These are phyloP conservation scores for Ocimum tenuiflorum DNA, from an alignment of 257 asterid genomes.

Conservation along the genomic window DNA sequence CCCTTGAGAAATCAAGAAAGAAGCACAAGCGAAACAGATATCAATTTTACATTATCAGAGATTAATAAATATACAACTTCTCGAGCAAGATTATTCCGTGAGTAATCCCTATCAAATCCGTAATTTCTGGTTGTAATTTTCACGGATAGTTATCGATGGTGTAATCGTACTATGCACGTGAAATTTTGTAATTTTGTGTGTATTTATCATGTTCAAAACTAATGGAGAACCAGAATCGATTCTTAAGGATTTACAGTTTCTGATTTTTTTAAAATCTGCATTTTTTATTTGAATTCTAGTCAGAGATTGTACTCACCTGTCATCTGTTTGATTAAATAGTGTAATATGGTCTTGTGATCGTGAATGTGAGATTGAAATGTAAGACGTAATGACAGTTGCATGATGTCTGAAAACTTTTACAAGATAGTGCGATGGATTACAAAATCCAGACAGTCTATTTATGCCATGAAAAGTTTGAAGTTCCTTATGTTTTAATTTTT, in stretches of 20 bases:
- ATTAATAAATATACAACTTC: background rate
- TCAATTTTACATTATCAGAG: background rate
- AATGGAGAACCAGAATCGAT: background rate
- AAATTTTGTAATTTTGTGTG: background rate
- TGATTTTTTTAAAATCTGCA: background rate
- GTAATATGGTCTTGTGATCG: background rate
- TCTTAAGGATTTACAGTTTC: background rate
- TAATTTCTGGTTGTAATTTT: conserved; percentile 4
- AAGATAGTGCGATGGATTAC: background rate
- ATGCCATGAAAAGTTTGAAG: background rate
- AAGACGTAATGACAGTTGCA: background rate
- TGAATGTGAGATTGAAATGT: background rate
- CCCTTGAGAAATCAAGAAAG: conserved; percentile 20
- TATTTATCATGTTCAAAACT: background rate
- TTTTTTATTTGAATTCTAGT: background rate
- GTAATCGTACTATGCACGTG: background rate
- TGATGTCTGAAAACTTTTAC: background rate
- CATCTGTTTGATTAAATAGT: background rate
- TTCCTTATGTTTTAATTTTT: background rate
- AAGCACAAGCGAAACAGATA: background rate
- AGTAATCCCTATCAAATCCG: conserved; percentile 15
- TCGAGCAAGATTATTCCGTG: conserved; percentile 1
- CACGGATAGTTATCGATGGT: background rate
- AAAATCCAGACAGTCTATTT: background rate
- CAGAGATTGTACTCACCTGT: background rate